Conservation (phyloP, 345 rosid species). For the Citropsis articulata region DNA sequence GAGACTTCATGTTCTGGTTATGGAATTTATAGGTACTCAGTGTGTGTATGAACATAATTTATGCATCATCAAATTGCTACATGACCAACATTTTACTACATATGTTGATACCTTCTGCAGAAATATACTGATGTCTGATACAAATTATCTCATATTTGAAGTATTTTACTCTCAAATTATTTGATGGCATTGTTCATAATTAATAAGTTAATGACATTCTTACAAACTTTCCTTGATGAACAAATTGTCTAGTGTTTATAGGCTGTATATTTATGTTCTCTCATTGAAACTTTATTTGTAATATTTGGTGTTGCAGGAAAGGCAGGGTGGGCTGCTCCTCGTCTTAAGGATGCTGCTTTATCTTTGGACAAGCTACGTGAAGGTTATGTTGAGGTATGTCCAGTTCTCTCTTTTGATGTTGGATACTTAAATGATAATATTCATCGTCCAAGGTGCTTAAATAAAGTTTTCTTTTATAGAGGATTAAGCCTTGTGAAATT, state of each 20-base stretch:
- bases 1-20: constrained; percentile 91
- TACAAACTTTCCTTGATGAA: not conserved
- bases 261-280: not conserved
- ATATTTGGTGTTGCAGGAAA: constrained; percentile 46
- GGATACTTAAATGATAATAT: not conserved
- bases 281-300: not conserved
- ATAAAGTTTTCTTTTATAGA: not conserved
- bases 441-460: not conserved
- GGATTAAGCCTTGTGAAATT: not conserved
- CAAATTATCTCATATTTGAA: not conserved
- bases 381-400: constrained; percentile 79
- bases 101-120: not conserved
- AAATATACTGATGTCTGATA: not conserved
- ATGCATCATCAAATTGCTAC: not conserved
- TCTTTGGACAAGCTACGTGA: constrained; percentile 84
- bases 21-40: constrained; percentile 91
- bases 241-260: not conserved
- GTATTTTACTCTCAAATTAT: not conserved
- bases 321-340: constrained; percentile 97
- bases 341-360: constrained; percentile 93
- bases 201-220: not conserved
- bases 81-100: not conserved
- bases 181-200: not conserved
- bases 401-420: not conserved
- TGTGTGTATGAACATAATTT: not conserved